Base-by-base conservation (phyloP, 2,329 filamentous ascomycete species). In the Nemania bipapillata region DNA sequence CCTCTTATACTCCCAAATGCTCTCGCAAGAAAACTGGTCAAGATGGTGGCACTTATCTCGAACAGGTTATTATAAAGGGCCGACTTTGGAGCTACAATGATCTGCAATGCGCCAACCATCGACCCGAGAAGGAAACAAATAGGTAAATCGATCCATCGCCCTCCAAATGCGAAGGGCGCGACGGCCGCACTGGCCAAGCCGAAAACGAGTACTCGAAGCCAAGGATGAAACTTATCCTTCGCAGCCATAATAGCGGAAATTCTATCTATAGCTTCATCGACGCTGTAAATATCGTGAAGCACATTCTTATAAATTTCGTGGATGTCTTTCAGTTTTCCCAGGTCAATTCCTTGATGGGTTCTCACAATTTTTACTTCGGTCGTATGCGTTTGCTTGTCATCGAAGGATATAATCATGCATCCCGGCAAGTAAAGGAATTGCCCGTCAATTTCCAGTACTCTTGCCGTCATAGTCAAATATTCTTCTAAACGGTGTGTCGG, bases 361-460 rank as follows among this genome's bases (percentile, higher is more conserved):
- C 88, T 84, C 4, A 91, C 88, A 30, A 91, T 86, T 70, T 89
- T 87, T 67, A 91, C 88, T 74, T 91, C 89, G 17, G 88, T 89
- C 0, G 89, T 91, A 70, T 90, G 89, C 0, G 88, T 89, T 0
- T 85, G 81, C 57, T 78, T 80, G 73, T 95, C 92, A 75, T 92
- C 94, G 76, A 97, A 97, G 4, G 93, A 95, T 77, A 97, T 91
- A 65, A 97, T 92, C 94, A 97, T 97, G 76, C 92, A 96, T 0
- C 92, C 92, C 0, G 94, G 94, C 32, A 97, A 88, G 77, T 97
- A 97, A 24, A 97, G 82, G 74, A 96, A 97, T 75, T 97, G 93
- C 5, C 91, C 91, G 72, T 97, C 92, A 17, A 97, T 94, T 79
- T 94, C 92, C 42, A 97, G 86, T 1, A 96, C 92, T n/a, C 92